phyloP scores from a whole-genome alignment of 495 filamentous ascomycete species.

The Daldinia bambusicola region DNA sequence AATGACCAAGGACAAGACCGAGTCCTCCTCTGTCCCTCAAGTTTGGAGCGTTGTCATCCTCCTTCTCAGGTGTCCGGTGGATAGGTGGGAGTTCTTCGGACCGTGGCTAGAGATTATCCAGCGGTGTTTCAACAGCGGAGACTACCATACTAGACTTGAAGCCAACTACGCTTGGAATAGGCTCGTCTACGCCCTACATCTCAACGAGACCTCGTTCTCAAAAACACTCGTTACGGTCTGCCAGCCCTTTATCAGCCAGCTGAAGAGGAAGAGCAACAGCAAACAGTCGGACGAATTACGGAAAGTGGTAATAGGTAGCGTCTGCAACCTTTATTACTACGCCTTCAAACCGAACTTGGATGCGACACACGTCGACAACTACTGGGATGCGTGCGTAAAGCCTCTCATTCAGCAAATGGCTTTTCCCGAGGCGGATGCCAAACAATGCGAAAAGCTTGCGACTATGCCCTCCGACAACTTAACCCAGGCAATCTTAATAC shows the following conservation, averaged over 20 bases:
- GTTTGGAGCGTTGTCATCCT: constrained; percentile 88
- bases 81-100: constrained; percentile 77
- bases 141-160: constrained; percentile 74
- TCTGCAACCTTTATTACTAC: constrained; percentile 88
- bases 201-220: constrained; percentile 67
- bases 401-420: constrained; percentile 61
- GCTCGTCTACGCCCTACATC: constrained; percentile 75
- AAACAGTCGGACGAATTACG: constrained; percentile 66
- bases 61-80: constrained; percentile 73
- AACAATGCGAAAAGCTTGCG: constrained; percentile 34
- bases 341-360: constrained; percentile 75
- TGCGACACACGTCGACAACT: constrained; percentile 70
- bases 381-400: constrained; percentile 81
- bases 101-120: constrained; percentile 82
- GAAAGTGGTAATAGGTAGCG: constrained; percentile 70
- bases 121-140: constrained; percentile 83
- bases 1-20: constrained; percentile 75
- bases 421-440: constrained; percentile 45
- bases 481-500: constrained; percentile 66
- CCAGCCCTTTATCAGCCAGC: constrained; percentile 73
- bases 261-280: constrained; percentile 69
- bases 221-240: constrained; percentile 73
- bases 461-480: constrained; percentile 42
- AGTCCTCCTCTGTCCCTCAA: constrained; percentile 75
- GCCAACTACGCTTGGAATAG: constrained; percentile 87